Evolutionary conservation across 2,329 filamentous ascomycete species (phyloP).

Genomic region (Colletotrichum euphorbiae): DNA sequence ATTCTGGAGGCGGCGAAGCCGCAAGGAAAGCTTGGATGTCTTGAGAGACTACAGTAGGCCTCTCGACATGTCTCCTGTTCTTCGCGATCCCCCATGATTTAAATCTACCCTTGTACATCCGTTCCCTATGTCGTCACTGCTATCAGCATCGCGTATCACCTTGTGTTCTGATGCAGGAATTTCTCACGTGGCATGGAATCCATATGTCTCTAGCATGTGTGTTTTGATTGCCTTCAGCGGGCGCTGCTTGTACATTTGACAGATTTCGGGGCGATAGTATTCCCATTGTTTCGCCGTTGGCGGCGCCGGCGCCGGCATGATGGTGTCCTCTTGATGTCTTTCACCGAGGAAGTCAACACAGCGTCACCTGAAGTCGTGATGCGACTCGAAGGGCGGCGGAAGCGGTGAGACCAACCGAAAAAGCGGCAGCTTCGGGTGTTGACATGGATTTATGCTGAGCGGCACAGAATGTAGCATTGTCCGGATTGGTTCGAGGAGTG

Average conservation of each 20-base stretch:
- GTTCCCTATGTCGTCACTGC: conserved; percentile 11
- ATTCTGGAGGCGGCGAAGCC: too few species aligned
- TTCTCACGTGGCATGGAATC: conserved; percentile 37
- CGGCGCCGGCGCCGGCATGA: conserved; percentile 21
- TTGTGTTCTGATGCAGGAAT: neutral
- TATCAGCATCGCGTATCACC: neutral
- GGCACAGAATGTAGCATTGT: conserved; percentile 5
- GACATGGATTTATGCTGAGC: conserved; percentile 13
- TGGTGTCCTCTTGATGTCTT: neutral
- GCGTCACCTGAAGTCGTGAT: neutral
- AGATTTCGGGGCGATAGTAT: conserved; percentile 16
- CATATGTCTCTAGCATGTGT: conserved; percentile 7
- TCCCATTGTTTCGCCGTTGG: conserved; percentile 36
- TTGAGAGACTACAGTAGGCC: too few species aligned
- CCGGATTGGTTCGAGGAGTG: conserved; percentile 5
- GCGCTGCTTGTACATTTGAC: conserved; percentile 20
- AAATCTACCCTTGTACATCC: conserved; percentile 36
- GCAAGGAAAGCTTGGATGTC: too few species aligned
- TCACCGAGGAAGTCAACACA: neutral
- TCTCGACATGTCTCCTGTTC: conserved; percentile 14
- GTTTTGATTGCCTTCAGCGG: conserved; percentile 21
- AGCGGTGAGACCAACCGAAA: conserved; percentile 1
- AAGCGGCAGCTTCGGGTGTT: neutral
- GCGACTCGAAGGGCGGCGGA: conserved; percentile 2
- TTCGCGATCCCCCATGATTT: conserved; percentile 34